Percentiles rank a stretch among this genome's conserved stretches.
Conservation (phyloP, 345 rosid genomes). For the Euphorbia lathyris region DNA sequence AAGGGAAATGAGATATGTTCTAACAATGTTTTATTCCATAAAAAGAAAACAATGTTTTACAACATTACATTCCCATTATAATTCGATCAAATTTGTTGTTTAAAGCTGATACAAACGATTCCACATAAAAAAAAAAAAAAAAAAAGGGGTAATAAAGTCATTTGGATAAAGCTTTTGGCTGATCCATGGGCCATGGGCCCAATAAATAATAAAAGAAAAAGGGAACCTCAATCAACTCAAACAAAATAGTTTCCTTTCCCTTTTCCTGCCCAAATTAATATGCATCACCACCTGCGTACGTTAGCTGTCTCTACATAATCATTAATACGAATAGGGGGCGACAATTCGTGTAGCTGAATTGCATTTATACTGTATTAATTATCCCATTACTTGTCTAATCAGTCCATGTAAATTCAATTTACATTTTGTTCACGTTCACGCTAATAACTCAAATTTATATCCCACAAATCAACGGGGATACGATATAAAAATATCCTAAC, state of each 20-base stretch:
- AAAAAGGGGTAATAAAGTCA: neutral
- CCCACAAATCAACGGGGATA: too few species aligned
- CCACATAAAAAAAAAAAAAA: neutral
- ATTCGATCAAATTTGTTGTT: neutral
- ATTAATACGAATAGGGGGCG: neutral
- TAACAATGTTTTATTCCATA: too few species aligned
- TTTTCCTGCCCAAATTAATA: neutral
- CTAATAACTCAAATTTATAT: too few species aligned
- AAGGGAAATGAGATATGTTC: too few species aligned
- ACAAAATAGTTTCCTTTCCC: neutral
- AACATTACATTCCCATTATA: too few species aligned
- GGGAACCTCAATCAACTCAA: neutral
- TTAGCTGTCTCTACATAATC: constrained; percentile 16
- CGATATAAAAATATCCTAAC: too few species aligned
- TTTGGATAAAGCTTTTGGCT: neutral
- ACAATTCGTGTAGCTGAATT: too few species aligned
- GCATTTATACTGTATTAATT: too few species aligned
- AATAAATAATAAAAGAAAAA: neutral
- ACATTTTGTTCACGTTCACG: too few species aligned
- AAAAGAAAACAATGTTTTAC: too few species aligned
- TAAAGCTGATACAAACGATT: neutral
- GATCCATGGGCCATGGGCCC: constrained; percentile 8
- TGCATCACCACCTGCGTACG: constrained; percentile 8
- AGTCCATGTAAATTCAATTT: too few species aligned
- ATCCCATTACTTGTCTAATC: too few species aligned